Evolutionary conservation across 352 stramenopile species (phyloP), one percentile per base, ranked within the genome.

Genomic region (Blastocystis sp.): DNA sequence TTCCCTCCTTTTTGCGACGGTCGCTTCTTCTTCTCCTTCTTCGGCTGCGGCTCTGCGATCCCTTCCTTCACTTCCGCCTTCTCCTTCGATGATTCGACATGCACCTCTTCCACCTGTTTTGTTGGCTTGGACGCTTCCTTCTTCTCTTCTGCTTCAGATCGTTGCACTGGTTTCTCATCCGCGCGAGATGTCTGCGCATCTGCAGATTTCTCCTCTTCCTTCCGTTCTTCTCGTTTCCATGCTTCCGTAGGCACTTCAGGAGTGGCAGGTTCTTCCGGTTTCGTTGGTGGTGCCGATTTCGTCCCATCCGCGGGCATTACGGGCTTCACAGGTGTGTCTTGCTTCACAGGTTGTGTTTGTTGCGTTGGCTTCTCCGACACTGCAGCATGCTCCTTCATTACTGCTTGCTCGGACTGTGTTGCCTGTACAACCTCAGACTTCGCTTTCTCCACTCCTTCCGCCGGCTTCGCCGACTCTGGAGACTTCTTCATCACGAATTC

Each of bases 391-490:
- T n/a, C 0, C 59, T 63, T n/a, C 17, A n/a, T n/a, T 63, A 63
- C 59, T 19, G 17, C n/a, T 63, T 19, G 17, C 17, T 63, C 59
- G 59, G 59, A 63, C 17, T 19, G n/a, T n/a, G 17, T n/a, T 19
- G 9, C 34, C 62, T 68, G 6, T 19, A 42, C 24, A 21, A 14
- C 62, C 34, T 68, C 62, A 7, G 0, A 21, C 34, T 42, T 24
- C 34, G 6, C 40, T 57, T 84, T 84, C 74, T 84, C 74, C 14
- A 38, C 45, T 59, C 28, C 69, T 43, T 45, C 48, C 6, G 48
- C 6, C 48, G 48, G 48, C 48, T 7, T 7, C 48, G 48, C 6
- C 14, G 48, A 14, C 48, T 57, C 48, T 14, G 6, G 6, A 7
- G 6, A 17, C 48, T 57, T 57, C 48, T 57, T 57, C 48, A 57